These are phyloP conservation scores for Lantana camara DNA, from an alignment of 257 asterid species.

Conservation along the genomic window DNA sequence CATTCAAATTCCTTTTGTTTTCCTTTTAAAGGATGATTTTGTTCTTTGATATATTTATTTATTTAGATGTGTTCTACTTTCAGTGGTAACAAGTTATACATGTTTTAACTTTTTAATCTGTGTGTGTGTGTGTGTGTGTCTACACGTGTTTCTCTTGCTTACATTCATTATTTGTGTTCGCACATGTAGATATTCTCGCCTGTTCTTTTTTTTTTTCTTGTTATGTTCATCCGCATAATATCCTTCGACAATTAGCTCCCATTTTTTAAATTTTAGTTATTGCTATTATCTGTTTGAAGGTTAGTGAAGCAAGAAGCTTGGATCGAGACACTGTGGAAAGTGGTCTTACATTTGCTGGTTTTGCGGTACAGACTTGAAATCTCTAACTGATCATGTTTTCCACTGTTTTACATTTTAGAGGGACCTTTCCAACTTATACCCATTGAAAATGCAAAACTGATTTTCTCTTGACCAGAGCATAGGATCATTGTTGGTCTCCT, in stretches of 20 bases:
- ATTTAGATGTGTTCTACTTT: conserved; percentile 9
- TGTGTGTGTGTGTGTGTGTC: conserved; percentile 13
- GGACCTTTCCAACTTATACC: too few species aligned
- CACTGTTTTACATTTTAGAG: too few species aligned
- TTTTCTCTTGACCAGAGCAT: too few species aligned
- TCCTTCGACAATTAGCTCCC: not conserved
- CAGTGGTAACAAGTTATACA: not conserved
- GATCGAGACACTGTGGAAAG: conserved; percentile 84
- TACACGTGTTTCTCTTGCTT: conserved; percentile 3
- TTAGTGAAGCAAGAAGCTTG: conserved; percentile 93
- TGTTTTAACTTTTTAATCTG: not conserved
- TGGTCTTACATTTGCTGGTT: conserved; percentile 91
- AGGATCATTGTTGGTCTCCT: too few species aligned
- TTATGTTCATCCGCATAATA: not conserved
- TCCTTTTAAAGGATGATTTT: not conserved
- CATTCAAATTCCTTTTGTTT: not conserved
- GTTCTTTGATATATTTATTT: conserved; percentile 2
- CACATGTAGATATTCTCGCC: not conserved
- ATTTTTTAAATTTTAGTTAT: conserved; percentile 22
- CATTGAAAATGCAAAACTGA: too few species aligned
- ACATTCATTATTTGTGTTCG: conserved; percentile 8
- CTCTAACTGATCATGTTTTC: too few species aligned
- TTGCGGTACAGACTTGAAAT: conserved; percentile 73
- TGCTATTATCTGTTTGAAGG: conserved; percentile 53
- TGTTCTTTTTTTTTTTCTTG: conserved; percentile 1